Conservation (phyloP, 352 stramenopile genomes). For the Phytophthora rubi region DNA sequence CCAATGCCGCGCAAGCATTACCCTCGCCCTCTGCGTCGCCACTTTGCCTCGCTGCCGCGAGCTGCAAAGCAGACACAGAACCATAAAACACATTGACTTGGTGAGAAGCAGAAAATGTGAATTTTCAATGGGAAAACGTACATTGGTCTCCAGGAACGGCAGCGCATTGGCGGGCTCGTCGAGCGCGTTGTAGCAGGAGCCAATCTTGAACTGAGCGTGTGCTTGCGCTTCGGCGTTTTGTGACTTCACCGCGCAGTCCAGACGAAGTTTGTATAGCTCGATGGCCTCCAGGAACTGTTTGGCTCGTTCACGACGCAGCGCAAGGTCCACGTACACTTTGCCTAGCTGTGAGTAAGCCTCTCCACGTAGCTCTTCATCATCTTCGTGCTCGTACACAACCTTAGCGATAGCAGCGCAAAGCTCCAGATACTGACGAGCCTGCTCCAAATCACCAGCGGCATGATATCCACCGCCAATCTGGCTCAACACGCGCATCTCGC, state of each 20-base stretch:
- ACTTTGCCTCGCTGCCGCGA: slow-evolving; percentile 61
- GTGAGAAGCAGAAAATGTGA: not conserved
- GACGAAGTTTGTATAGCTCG: slow-evolving; percentile 74
- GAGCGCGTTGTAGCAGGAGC: slow-evolving; percentile 76
- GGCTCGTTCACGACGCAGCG: slow-evolving; percentile 48
- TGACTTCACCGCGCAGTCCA: slow-evolving; percentile 74
- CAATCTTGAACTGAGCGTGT: slow-evolving; percentile 80
- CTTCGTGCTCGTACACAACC: slow-evolving; percentile 71
- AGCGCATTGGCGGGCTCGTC: slow-evolving; percentile 69
- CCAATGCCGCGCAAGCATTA: slow-evolving; percentile 87
- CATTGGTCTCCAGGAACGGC: slow-evolving; percentile 85
- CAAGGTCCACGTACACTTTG: slow-evolving; percentile 80
- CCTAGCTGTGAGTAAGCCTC: slow-evolving; percentile 74
- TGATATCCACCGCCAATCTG: slow-evolving; percentile 88
- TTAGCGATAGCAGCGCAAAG: slow-evolving; percentile 78
- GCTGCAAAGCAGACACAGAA: slow-evolving; percentile 28
- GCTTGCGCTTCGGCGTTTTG: slow-evolving; percentile 62
- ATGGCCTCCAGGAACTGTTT: slow-evolving; percentile 57
- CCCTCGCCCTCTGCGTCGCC: slow-evolving; percentile 80
- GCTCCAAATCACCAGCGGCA: slow-evolving; percentile 66
- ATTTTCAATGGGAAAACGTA: slow-evolving; percentile 24
- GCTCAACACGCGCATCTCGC: slow-evolving; percentile 88
- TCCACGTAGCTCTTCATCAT: slow-evolving; percentile 58
- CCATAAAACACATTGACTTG: not conserved
- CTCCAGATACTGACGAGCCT: slow-evolving; percentile 85